Evolutionary conservation across 768 basidiomycete species (phyloP), one percentile per base, ranked within the genome.

Genomic region (Cyathus striatus): DNA sequence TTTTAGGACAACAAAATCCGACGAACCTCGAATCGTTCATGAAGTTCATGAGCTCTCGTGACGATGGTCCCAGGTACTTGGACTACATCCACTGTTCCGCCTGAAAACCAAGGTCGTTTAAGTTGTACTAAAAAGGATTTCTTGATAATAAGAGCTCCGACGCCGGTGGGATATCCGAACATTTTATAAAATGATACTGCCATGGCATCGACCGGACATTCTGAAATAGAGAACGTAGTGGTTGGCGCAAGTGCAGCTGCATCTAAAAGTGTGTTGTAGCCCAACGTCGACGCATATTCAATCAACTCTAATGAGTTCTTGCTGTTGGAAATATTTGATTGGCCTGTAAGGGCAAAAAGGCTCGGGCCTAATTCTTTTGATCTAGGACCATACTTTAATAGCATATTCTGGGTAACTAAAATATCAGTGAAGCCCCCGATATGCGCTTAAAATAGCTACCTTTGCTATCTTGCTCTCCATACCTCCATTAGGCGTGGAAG

Each of bases 111-210:
- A 0, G 86, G 87, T 6, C 86, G 76, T 42, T 78, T 69, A 30
- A 88, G 66, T 38, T 65, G 64, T 4, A 59, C 59, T 40, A 89
- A 61, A 51, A 89, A 87, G 6, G 75, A 73, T 53, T 82, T 80
- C 57, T 81, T 85, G 34, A 85, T 81, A 22, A 92, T 60, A 4
- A 92, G 69, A 10, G 87, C 87, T 25, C 90, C 89, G 33, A 90
- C 78, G 6, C 89, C 89, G 0, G 88, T 90, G 9, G 89, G 89
- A 51, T 81, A 91, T 24, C 89, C 89, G 49, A 90, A 88, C 84
- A 91, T 90, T 52, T 92, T 92, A 64, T 92, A 92, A 53, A 91
- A 90, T 34, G 84, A 87, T 41, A 92, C 56, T 0, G 81, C 87
- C 75, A 90, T 80, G 1, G 88, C 89, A 59, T 92, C 90, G 9